phyloP scores from a whole-genome alignment of 306 rosid species.

The Pyrus betulifolia region DNA sequence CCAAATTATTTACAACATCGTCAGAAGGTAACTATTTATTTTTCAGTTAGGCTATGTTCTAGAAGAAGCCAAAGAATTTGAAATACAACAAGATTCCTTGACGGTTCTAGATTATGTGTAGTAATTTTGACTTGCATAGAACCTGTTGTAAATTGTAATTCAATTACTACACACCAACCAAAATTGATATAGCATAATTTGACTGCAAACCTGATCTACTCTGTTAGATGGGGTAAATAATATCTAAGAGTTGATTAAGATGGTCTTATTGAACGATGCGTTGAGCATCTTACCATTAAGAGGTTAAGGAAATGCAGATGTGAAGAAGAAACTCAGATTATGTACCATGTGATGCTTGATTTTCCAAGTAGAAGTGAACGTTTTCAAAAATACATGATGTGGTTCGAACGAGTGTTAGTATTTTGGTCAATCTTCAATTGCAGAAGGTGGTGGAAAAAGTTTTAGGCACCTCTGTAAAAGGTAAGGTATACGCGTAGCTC shows the following conservation, averaged over 20 bases:
- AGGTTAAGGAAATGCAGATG: background rate
- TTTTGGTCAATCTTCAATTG: background rate
- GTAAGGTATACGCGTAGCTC: background rate
- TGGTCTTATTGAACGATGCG: background rate
- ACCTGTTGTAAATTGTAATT: background rate
- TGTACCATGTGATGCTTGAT: background rate
- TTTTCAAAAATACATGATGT: background rate
- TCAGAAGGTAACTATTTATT: constrained; percentile 42
- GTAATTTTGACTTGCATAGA: background rate
- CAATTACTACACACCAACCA: background rate
- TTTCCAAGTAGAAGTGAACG: background rate
- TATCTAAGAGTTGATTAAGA: background rate
- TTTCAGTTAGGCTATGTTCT: constrained; percentile 1
- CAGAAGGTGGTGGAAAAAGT: background rate
- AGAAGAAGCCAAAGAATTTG: background rate
- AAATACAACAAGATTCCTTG: background rate
- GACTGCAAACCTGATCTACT: background rate
- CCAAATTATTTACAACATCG: constrained; percentile 52
- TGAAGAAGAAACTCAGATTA: background rate
- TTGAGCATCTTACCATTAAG: background rate
- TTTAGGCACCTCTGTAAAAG: background rate
- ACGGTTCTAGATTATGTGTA: background rate
- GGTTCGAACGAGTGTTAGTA: background rate
- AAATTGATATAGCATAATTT: background rate
- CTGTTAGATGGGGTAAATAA: background rate